Percentiles rank a stretch among this genome's conserved stretches.
Conservation (phyloP, 2,329 filamentous ascomycete species). For the Fusarium equiseti region DNA sequence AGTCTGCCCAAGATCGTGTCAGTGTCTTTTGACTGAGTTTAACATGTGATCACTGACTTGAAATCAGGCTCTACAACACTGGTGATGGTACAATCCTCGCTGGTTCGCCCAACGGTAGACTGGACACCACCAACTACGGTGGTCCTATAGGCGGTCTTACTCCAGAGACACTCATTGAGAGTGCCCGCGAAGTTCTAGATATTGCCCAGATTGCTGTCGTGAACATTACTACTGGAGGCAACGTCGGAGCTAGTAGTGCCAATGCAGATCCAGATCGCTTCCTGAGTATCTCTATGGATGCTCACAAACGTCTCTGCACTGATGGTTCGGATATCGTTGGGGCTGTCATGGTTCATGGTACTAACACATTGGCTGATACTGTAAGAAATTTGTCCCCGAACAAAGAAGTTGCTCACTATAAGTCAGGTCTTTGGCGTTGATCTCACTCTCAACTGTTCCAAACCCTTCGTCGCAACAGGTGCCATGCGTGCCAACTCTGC, state of each 20-base stretch:
- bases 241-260: background rate
- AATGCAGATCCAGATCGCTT: background rate
- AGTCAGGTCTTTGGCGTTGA: slow-evolving; percentile 29
- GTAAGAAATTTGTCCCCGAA: slow-evolving; percentile 2
- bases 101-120: slow-evolving; percentile 51
- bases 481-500: slow-evolving; percentile 27
- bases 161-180: slow-evolving; percentile 46
- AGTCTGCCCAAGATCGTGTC: slow-evolving; percentile 47
- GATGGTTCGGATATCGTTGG: slow-evolving; percentile 47
- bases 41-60: background rate
- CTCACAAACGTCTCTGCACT: slow-evolving; percentile 47
- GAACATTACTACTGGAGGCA: slow-evolving; percentile 34
- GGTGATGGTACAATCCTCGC: slow-evolving; percentile 50
- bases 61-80: slow-evolving; percentile 8
- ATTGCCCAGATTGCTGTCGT: slow-evolving; percentile 50
- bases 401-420: background rate
- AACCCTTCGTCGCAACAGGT: slow-evolving; percentile 35
- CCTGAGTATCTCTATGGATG: background rate
- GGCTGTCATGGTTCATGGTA: slow-evolving; percentile 57
- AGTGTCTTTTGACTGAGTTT: background rate
- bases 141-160: slow-evolving; percentile 42
- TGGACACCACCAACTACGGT: slow-evolving; percentile 52
- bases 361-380: slow-evolving; percentile 69
- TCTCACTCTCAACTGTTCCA: slow-evolving; percentile 35
- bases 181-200: slow-evolving; percentile 49